Evolutionary conservation across 768 basidiomycete genomes (phyloP).

Genomic region (Suillus discolor): DNA sequence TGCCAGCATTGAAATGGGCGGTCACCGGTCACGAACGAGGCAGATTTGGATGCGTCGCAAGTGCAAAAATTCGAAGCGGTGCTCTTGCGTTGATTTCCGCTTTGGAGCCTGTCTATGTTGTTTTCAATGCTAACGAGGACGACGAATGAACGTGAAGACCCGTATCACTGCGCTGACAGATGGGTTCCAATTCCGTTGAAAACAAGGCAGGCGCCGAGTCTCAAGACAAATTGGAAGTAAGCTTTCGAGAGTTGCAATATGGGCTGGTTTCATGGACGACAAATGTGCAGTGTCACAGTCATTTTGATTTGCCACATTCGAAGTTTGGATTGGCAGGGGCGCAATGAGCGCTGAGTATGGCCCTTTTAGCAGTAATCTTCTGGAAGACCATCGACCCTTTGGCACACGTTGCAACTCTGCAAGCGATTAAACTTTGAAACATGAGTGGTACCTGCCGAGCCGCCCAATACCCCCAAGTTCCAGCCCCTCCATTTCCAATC

Average conservation of each 20-base stretch:
- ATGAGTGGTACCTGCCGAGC: no score
- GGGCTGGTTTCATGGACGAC: not conserved
- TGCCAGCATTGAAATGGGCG: not conserved
- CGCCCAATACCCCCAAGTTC: not conserved
- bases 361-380: not conserved
- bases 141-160: not conserved
- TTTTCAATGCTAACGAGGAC: not conserved
- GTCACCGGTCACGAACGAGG: not conserved
- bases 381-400: not conserved
- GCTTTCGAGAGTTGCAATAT: not conserved
- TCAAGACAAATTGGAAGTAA: not conserved
- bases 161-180: not conserved
- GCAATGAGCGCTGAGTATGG: not conserved
- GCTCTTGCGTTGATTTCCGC: not conserved
- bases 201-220: not conserved
- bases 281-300: not conserved
- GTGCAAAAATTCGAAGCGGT: not conserved
- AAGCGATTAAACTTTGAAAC: not conserved
- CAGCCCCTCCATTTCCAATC: not conserved
- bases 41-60: not conserved
- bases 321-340: not conserved
- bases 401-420: not conserved
- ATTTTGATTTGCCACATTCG: not conserved
- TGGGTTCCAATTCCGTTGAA: not conserved
- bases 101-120: not conserved